phyloP scores from a whole-genome alignment of 768 basidiomycete genomes.

The Porpolomopsis calyptriformis region DNA sequence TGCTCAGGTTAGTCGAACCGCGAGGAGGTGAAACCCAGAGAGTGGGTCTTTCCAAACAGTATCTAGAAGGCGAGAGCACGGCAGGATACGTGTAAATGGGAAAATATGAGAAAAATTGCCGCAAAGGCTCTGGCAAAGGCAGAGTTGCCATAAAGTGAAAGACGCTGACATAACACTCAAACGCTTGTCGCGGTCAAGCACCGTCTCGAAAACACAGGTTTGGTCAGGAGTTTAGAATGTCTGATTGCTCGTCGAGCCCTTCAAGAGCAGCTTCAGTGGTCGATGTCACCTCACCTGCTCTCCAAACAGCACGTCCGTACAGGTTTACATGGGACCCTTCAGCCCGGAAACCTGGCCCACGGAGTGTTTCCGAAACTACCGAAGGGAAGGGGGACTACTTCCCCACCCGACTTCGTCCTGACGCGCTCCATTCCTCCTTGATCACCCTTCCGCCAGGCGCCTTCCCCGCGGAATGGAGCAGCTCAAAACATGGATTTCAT shows the following conservation, averaged over 20 bases:
- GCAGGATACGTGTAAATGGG: conserved; percentile 47
- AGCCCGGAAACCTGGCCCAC: conserved; percentile 45
- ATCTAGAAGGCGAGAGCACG: conserved; percentile 20
- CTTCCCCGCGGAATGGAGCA: conserved; percentile 64
- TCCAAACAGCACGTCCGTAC: conserved; percentile 47
- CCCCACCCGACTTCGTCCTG: conserved; percentile 39
- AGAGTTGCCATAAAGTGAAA: background rate
- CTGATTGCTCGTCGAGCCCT: conserved; percentile 39
- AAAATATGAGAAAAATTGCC: conserved; percentile 45
- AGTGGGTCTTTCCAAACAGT: conserved; percentile 26
- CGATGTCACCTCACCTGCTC: conserved; percentile 26
- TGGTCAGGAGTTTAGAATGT: too few species aligned
- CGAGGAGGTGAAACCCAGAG: conserved; percentile 59
- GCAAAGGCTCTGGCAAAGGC: conserved; percentile 29
- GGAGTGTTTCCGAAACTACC: conserved; percentile 62
- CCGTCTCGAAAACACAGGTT: too few species aligned
- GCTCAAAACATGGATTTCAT: conserved; percentile 78
- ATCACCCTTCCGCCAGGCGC: conserved; percentile 36
- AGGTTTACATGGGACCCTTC: conserved; percentile 69
- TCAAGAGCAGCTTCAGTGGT: conserved; percentile 48
- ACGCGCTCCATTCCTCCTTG: conserved; percentile 40
- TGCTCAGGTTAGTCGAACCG: conserved; percentile 35
- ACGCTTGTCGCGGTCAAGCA: background rate
- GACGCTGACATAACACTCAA: background rate
- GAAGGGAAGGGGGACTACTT: conserved; percentile 59